A percentile compares a stretch with the other conserved stretches of the same genome.
phyloP scores from a whole-genome alignment of 169 alveolate species.

The Eimeria praecox region DNA sequence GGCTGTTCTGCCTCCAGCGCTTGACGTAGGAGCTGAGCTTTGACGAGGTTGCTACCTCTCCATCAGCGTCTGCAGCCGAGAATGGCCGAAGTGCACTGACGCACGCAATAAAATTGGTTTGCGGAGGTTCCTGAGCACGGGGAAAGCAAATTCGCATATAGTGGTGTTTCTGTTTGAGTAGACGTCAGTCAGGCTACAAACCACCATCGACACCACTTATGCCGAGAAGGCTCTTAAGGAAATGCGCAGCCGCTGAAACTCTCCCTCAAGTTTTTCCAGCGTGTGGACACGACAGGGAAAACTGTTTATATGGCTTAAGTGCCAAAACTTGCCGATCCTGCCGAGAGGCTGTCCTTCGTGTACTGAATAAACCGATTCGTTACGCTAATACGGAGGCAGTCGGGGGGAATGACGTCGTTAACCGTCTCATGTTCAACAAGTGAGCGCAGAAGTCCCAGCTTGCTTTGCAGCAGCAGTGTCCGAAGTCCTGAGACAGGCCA shows the following conservation, averaged over 20 bases:
- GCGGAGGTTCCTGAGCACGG: slow-evolving; percentile 48
- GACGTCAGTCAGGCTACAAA: not conserved
- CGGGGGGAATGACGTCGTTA: slow-evolving; percentile 39
- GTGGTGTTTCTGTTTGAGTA: not conserved
- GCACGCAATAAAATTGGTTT: slow-evolving; percentile 58
- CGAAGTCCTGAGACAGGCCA: slow-evolving; percentile 42
- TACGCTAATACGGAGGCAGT: slow-evolving; percentile 41
- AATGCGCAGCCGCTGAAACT: not conserved
- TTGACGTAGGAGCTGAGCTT: slow-evolving; percentile 24
- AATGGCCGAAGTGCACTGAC: slow-evolving; percentile 42
- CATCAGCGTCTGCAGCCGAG: not conserved
- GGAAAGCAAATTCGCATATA: not conserved
- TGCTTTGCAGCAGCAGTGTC: slow-evolving; percentile 28
- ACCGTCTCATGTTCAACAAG: slow-evolving; percentile 21
- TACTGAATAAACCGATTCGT: slow-evolving; percentile 57
- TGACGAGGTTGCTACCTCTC: slow-evolving; percentile 1
- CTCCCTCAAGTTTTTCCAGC: not conserved
- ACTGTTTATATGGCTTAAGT: not conserved
- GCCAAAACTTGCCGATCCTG: slow-evolving; percentile 58
- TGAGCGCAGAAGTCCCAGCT: slow-evolving; percentile 31
- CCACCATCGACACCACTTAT: not conserved
- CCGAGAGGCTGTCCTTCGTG: slow-evolving; percentile 59
- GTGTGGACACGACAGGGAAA: not conserved
- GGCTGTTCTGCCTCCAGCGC: slow-evolving; percentile 49
- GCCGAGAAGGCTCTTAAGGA: not conserved